Evolutionary conservation across 768 basidiomycete genomes (phyloP), one percentile per base, ranked within the genome.

Genomic region (Podaxis sp.): DNA sequence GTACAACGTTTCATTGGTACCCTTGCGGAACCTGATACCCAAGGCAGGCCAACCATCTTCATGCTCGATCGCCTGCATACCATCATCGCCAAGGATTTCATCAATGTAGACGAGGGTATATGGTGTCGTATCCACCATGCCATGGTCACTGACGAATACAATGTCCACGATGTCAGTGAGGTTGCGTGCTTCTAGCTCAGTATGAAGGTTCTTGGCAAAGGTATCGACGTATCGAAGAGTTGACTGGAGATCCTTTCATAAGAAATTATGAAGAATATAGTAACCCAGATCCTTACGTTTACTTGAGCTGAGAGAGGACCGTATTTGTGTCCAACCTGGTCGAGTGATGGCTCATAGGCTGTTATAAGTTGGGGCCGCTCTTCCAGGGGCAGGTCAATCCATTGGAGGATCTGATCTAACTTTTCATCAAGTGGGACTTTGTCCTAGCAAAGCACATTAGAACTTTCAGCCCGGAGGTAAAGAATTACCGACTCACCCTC

Each of bases 31-130:
- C 25, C 94, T 84, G 56, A 97, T 74, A 2, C 95, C 95, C 80
- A 93, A 89, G 1, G 89, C 84, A 11, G 94, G 95, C 94, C 93
- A 96, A 46, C 95, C 90, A 64, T 96, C 94, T 65, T 86, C 81
- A 68, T 93, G 91, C 59, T 85, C 82, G 49, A 94, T 87, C 15
- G 74, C 74, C 4, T 74, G 69, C 55, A 85, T 79, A 2, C 87
- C 90, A 2, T 86, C 84, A 40, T 80, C 74, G 1, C 89, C 91
- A 38, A 93, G 76, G 61, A 93, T 84, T 66, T 93, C 89, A 70
- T 97, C 93, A 57, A 97, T 79, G 73, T 89, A 92, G 37, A 96
- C 75, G 53, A 84, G 80, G 54, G 89, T 84, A 0, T 87, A 86
- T 65, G 90, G 82, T 64, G 85, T 86, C n/a, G 93, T 96, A 71